These are phyloP conservation scores for Bipolaris zeicola DNA, from an alignment of 2,329 filamentous ascomycete genomes.

Conservation along the genomic window DNA sequence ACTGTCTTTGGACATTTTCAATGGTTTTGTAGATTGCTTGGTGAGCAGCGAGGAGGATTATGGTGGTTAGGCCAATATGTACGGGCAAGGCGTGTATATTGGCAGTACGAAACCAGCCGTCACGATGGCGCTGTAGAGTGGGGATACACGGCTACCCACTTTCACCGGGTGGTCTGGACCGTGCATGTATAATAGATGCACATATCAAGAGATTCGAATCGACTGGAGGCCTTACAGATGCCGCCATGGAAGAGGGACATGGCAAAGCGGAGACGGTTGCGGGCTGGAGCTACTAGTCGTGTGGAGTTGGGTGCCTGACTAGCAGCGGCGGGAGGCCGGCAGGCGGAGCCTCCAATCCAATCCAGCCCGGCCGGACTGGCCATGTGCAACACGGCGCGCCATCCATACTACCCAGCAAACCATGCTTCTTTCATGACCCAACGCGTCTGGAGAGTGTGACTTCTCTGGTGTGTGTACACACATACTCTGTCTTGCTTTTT, in stretches of 20 bases:
- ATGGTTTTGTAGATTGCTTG: conserved; percentile 21
- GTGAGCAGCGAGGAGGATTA: neutral
- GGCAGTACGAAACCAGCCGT: conserved; percentile 1
- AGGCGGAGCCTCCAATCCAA: conserved; percentile 11
- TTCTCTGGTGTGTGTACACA: neutral
- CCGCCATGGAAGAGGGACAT: neutral
- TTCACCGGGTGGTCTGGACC: no score
- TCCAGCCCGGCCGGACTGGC: conserved; percentile 10
- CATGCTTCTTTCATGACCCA: neutral
- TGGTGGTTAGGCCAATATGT: conserved; percentile 9
- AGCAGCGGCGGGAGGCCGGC: conserved; percentile 15
- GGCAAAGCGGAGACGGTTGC: neutral
- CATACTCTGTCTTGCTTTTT: neutral
- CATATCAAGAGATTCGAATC: neutral
- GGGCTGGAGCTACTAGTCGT: conserved; percentile 4
- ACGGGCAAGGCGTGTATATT: conserved; percentile 2
- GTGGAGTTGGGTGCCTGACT: conserved; percentile 5
- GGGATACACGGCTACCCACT: no score
- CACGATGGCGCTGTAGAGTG: no score
- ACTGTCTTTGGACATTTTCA: conserved; percentile 16
- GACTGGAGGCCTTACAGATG: neutral
- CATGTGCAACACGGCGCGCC: conserved; percentile 2
- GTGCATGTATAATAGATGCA: neutral
- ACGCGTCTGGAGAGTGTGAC: neutral
- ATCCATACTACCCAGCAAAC: conserved; percentile 7